phyloP scores from a whole-genome alignment of 148 eudicot species.

The Chenopodium quinoa region DNA sequence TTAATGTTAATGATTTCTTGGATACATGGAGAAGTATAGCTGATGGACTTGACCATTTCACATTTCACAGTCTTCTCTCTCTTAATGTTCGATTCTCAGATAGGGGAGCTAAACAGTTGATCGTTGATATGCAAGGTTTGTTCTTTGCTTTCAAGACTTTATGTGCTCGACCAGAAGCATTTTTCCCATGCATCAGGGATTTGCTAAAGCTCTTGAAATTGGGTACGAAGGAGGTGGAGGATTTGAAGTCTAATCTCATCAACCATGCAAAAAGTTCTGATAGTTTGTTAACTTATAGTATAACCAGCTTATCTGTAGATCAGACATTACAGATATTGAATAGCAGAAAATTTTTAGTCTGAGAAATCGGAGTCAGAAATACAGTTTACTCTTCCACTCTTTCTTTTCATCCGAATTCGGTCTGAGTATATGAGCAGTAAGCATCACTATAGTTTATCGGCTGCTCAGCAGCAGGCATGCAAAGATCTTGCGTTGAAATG shows the following conservation, averaged over 20 bases:
- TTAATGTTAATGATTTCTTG: slow-evolving; percentile 43
- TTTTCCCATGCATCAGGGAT: slow-evolving; percentile 44
- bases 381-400: neutral
- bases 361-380: neutral
- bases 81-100: slow-evolving; percentile 31
- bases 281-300: slow-evolving; percentile 21
- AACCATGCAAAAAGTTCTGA: slow-evolving; percentile 17
- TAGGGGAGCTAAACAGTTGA: slow-evolving; percentile 31
- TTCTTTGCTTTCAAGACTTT: slow-evolving; percentile 40
- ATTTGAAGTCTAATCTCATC: slow-evolving; percentile 17
- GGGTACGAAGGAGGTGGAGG: slow-evolving; percentile 25
- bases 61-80: slow-evolving; percentile 35
- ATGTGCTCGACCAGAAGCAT: slow-evolving; percentile 53
- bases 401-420: neutral
- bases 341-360: slow-evolving; percentile 18
- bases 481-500: neutral
- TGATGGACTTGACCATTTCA: slow-evolving; percentile 50
- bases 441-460: neutral
- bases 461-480: neutral
- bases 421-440: neutral
- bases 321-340: slow-evolving; percentile 37
- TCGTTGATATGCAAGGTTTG: slow-evolving; percentile 40
- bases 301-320: slow-evolving; percentile 34
- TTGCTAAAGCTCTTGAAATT: slow-evolving; percentile 38
- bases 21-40: slow-evolving; percentile 57